Conservation (phyloP, 1,284 basidiomycete species). For the Cutaneotrichosporon cutaneum region DNA sequence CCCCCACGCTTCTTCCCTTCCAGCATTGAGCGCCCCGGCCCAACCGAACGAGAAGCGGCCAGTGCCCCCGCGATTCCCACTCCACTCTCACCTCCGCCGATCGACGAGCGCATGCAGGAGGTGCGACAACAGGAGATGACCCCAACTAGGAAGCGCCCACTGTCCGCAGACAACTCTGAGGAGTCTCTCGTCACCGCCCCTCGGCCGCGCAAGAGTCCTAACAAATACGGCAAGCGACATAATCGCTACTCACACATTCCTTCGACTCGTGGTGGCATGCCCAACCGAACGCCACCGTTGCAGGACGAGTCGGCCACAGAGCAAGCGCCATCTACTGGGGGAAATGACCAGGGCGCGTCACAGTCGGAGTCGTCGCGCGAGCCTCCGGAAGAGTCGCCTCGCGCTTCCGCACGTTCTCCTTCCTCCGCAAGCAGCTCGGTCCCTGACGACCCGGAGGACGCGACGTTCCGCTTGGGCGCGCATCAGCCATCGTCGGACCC, state of each 20-base stretch:
- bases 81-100: background rate
- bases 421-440: slow-evolving; percentile 19
- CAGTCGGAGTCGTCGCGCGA: background rate
- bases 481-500: background rate
- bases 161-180: background rate
- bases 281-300: background rate
- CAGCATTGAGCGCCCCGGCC: background rate
- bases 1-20: background rate
- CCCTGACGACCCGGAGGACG: slow-evolving; percentile 28
- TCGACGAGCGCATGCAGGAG: background rate
- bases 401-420: background rate
- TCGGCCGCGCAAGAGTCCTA: background rate
- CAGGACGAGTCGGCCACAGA: background rate
- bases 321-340: background rate
- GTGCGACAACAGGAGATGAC: background rate
- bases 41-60: background rate
- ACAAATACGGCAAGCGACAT: slow-evolving; percentile 11
- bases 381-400: background rate
- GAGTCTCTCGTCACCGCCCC: background rate
- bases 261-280: background rate
- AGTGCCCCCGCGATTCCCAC: background rate
- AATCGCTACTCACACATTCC: slow-evolving; percentile 1
- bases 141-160: background rate
- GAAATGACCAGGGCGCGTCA: background rate
- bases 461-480: slow-evolving; percentile 15